A percentile compares a stretch with the other conserved stretches of the same genome.
phyloP scores from a whole-genome alignment of 2,329 filamentous ascomycete species.

The Cercospora zeae-maydis region DNA sequence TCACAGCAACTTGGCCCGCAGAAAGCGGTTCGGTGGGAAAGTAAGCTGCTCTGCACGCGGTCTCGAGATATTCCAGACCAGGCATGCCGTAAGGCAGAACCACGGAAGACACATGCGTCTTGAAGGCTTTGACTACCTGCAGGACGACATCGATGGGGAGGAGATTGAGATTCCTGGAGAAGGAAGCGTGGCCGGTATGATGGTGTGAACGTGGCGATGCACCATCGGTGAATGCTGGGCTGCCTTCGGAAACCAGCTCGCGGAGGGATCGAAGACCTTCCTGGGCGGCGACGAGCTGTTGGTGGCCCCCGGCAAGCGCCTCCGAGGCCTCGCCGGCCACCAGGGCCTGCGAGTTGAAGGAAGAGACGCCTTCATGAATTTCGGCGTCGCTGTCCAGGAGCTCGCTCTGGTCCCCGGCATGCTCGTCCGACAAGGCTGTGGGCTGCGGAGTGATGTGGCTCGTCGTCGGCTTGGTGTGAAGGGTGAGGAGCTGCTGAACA shows the following conservation, averaged over 20 bases:
- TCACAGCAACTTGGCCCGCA: constrained; percentile 9
- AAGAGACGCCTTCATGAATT: constrained; percentile 14
- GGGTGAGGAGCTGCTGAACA: constrained; percentile 12
- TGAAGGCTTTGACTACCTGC: constrained; percentile 10
- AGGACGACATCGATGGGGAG: constrained; percentile 14
- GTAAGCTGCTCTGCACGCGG: constrained; percentile 10
- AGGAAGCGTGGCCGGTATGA: background rate
- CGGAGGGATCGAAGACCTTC: constrained; percentile 13
- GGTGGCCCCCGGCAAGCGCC: constrained; percentile 12
- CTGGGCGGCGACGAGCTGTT: constrained; percentile 11
- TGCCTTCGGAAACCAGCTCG: constrained; percentile 1
- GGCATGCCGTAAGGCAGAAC: constrained; percentile 13
- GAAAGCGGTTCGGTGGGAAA: constrained; percentile 14
- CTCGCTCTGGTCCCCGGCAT: background rate
- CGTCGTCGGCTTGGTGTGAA: background rate
- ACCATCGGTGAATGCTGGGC: background rate
- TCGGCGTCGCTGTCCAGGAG: constrained; percentile 3
- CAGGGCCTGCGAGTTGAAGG: constrained; percentile 14
- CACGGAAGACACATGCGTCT: constrained; percentile 4
- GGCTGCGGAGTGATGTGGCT: background rate
- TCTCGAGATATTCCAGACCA: constrained; percentile 7
- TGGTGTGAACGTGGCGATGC: background rate
- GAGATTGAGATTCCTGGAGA: constrained; percentile 1
- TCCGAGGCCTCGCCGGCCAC: constrained; percentile 15
- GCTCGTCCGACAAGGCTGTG: background rate